A percentile compares a stretch with the other conserved stretches of the same genome.
Evolutionary conservation across 169 alveolate species (phyloP).

Genomic region (Eimeria necatrix): DNA sequence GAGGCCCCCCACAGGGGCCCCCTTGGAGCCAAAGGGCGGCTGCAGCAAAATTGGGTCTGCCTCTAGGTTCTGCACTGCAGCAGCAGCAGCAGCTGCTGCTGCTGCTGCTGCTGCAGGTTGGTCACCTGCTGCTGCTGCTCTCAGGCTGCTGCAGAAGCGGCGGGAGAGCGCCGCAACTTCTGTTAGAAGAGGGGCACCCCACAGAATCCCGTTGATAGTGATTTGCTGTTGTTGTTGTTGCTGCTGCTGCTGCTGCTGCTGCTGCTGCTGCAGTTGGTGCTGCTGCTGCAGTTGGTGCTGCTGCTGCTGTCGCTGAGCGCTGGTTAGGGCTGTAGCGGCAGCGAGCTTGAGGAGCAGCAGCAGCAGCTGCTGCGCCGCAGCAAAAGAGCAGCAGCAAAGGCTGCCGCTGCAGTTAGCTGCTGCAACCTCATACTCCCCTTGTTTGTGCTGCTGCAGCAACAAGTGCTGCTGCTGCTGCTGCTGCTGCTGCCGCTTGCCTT

Average conservation of each 20-base stretch:
- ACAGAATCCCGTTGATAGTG: not conserved
- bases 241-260: conserved; percentile 30
- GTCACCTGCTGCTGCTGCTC: conserved; percentile 56
- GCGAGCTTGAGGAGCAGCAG: conserved; percentile 40
- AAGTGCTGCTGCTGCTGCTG: not conserved
- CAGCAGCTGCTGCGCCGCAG: conserved; percentile 5
- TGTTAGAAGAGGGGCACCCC: conserved; percentile 28
- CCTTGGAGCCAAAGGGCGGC: not conserved
- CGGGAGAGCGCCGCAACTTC: conserved; percentile 4
- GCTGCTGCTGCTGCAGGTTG: not conserved
- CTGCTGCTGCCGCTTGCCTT: not conserved
- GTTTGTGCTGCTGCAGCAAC: not conserved
- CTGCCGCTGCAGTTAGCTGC: not conserved
- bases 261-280: not conserved
- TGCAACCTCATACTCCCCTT: not conserved
- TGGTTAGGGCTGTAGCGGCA: not conserved
- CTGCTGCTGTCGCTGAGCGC: conserved; percentile 17
- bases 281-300: conserved; percentile 3
- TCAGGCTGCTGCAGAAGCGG: conserved; percentile 6
- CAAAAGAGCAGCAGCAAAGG: not conserved
- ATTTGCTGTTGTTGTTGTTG: conserved; percentile 23
- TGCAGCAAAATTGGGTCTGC: not conserved
- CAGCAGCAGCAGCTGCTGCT: not conserved
- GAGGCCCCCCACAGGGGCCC: not conserved
- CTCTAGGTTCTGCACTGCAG: not conserved